Evolutionary conservation across 148 eudicot species (phyloP).

Genomic region (Persicaria tinctoria): DNA sequence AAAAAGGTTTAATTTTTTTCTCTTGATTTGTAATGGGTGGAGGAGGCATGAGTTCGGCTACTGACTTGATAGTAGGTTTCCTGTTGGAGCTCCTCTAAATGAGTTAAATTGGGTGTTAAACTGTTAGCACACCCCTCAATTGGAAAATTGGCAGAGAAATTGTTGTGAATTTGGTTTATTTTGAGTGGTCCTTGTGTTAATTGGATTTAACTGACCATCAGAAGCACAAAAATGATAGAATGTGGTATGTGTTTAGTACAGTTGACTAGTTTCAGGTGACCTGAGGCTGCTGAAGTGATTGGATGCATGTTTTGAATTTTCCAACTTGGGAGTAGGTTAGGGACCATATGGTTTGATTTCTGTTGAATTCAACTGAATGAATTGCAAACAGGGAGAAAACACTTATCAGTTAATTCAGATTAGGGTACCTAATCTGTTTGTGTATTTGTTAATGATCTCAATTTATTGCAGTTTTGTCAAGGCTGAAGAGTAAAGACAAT

Average conservation of each 20-base stretch:
- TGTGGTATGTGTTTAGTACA: neutral
- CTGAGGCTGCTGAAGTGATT: neutral
- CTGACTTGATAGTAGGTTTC: neutral
- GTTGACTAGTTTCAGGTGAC: neutral
- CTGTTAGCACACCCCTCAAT: neutral
- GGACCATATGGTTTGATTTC: neutral
- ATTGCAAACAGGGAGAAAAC: neutral
- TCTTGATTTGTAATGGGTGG: too few species aligned
- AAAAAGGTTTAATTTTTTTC: too few species aligned
- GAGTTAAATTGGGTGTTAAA: neutral
- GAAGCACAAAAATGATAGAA: neutral
- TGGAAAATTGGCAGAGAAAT: neutral
- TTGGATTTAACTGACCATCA: neutral
- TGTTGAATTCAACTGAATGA: neutral
- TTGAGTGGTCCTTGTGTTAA: neutral
- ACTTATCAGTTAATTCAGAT: neutral
- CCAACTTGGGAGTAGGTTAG: neutral
- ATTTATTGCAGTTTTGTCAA: conserved; percentile 41
- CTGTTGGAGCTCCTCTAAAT: neutral
- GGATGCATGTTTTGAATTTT: neutral
- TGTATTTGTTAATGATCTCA: neutral
- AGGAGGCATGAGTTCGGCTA: neutral
- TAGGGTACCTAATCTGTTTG: neutral
- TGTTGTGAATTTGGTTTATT: neutral
- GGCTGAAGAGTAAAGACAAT: conserved; percentile 57